A percentile compares a stretch with the other conserved stretches of the same genome.
Conservation (phyloP, 345 rosid genomes). For the Trapa bicornis region DNA sequence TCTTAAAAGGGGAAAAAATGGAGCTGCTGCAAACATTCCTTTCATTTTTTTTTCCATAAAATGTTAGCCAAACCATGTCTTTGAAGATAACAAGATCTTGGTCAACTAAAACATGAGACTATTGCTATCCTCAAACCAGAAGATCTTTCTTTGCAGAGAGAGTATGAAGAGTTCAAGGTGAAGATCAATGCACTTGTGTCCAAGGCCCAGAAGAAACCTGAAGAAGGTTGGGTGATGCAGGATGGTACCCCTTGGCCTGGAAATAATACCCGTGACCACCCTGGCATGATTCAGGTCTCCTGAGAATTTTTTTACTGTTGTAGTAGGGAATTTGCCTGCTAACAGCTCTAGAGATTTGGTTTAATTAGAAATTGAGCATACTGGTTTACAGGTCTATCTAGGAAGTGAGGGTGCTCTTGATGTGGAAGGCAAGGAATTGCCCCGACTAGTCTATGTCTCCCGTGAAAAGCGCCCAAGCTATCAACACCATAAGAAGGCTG, state of each 20-base stretch:
- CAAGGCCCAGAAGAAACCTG: conserved; percentile 91
- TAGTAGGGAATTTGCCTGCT: not conserved
- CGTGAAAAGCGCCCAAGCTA: conserved; percentile 97
- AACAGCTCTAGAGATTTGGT: not conserved
- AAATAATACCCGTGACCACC: conserved; percentile 95
- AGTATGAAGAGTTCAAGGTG: conserved; percentile 96
- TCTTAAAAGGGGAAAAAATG: too few species aligned
- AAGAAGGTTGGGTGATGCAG: conserved; percentile 99
- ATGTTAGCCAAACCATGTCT: too few species aligned
- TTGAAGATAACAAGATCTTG: too few species aligned
- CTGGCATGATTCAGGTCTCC: conserved; percentile 93
- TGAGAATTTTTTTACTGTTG: too few species aligned
- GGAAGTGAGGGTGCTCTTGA: conserved; percentile 93
- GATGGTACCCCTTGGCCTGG: conserved; percentile 99
- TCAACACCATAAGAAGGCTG: conserved; percentile 95
- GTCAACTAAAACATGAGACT: too few species aligned
- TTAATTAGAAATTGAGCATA: not conserved
- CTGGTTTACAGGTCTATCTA: conserved; percentile 57
- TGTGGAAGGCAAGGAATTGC: conserved; percentile 82
- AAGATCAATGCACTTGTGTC: conserved; percentile 80
- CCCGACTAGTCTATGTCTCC: conserved; percentile 83
- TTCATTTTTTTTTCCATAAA: not conserved
- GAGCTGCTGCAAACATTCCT: too few species aligned
- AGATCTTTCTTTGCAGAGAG: conserved; percentile 41
- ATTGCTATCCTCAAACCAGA: too few species aligned